phyloP scores from a whole-genome alignment of 2,329 filamentous ascomycete species.

The Sporothrix curviconia region DNA sequence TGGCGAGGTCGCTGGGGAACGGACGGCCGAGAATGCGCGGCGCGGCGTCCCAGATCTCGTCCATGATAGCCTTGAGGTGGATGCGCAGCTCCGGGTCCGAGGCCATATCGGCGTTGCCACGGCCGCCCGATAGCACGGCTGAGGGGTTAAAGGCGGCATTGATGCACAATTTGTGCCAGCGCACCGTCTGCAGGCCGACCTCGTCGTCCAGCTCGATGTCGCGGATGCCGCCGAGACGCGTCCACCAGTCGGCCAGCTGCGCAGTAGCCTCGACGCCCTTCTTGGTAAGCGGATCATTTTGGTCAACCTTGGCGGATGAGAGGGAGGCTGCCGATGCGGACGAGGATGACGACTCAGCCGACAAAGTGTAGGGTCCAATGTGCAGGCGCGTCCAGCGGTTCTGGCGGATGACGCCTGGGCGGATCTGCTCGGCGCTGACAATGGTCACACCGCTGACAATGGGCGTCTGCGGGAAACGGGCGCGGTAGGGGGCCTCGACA shows the following conservation, averaged over 20 bases:
- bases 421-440: slow-evolving; percentile 59
- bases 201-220: slow-evolving; percentile 57
- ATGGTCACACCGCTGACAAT: slow-evolving; percentile 65
- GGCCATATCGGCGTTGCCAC: slow-evolving; percentile 59
- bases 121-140: slow-evolving; percentile 58
- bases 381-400: slow-evolving; percentile 70
- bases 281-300: slow-evolving; percentile 10
- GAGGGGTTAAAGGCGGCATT: slow-evolving; percentile 71
- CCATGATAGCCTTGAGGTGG: slow-evolving; percentile 61
- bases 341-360: slow-evolving; percentile 19
- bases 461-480: slow-evolving; percentile 52
- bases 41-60: slow-evolving; percentile 60
- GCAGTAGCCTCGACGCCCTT: slow-evolving; percentile 37
- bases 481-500: slow-evolving; percentile 60
- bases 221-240: slow-evolving; percentile 51
- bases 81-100: slow-evolving; percentile 53
- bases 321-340: neutral
- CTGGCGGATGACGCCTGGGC: slow-evolving; percentile 57
- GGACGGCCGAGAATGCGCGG: slow-evolving; percentile 56
- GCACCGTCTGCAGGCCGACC: slow-evolving; percentile 59
- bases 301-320: neutral
- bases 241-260: slow-evolving; percentile 48
- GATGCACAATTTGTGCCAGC: slow-evolving; percentile 73
- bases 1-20: slow-evolving; percentile 54
- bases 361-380: slow-evolving; percentile 56